These are phyloP conservation scores for Royoungia palumana DNA, from an alignment of 768 basidiomycete genomes.

Conservation along the genomic window DNA sequence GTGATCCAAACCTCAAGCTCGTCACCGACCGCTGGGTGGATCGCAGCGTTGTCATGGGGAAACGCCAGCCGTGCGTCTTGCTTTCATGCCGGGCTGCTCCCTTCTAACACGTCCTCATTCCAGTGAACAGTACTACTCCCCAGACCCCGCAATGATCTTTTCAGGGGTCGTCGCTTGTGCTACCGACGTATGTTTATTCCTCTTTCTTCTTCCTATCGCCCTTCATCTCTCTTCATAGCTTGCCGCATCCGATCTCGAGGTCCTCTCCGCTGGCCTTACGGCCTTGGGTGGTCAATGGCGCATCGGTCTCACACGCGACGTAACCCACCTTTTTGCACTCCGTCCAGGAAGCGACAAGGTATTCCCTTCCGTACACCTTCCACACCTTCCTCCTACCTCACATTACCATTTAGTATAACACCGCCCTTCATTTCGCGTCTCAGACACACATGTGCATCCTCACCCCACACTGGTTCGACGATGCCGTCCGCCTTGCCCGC, in stretches of 20 bases:
- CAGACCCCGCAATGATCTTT: conserved; percentile 76
- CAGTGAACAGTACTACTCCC: conserved; percentile 64
- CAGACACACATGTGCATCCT: conserved; percentile 62
- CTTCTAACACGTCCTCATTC: not conserved
- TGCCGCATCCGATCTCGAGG: conserved; percentile 61
- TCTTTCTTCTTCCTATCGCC: not conserved
- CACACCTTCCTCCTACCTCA: not conserved
- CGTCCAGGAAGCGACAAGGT: conserved; percentile 45
- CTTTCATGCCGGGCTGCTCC: conserved; percentile 4
- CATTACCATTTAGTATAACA: conserved; percentile 34
- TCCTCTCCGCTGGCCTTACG: conserved; percentile 67
- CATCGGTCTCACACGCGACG: conserved; percentile 70
- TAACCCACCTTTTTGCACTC: conserved; percentile 81
- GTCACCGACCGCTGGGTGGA: conserved; percentile 66
- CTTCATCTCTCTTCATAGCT: conserved; percentile 37
- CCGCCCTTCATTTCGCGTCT: conserved; percentile 54
- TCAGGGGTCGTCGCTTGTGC: conserved; percentile 78
- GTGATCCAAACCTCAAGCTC: too few relatives aligned
- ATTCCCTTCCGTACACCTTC: not conserved
- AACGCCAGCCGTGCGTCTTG: conserved; percentile 52
- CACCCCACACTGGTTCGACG: conserved; percentile 94
- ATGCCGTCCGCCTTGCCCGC: conserved; percentile 58
- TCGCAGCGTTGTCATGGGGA: conserved; percentile 54
- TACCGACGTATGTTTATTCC: conserved; percentile 53
- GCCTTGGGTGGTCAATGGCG: conserved; percentile 84